phyloP scores from a whole-genome alignment of 306 rosid species.

The Aeschynomene evenia region DNA sequence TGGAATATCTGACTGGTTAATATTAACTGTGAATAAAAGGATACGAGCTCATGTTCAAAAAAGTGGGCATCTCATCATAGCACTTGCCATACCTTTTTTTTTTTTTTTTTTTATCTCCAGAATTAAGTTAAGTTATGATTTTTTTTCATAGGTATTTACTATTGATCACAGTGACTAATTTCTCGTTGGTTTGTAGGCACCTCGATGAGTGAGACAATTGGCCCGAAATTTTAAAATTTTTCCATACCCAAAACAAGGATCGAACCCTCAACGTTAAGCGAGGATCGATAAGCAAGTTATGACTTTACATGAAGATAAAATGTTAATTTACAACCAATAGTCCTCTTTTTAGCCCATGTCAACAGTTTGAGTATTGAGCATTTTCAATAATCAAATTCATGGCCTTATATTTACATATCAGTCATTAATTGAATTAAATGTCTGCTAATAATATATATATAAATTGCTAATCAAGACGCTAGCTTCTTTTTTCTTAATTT shows the following conservation, averaged over 20 bases:
- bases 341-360: background rate
- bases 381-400: background rate
- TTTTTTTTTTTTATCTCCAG: background rate
- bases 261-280: no score
- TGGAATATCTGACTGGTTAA: conserved; percentile 36
- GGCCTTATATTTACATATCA: background rate
- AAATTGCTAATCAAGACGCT: background rate
- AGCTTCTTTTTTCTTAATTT: background rate
- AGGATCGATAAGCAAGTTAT: no score
- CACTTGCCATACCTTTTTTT: conserved; percentile 16
- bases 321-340: background rate
- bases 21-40: conserved; percentile 31
- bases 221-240: no score
- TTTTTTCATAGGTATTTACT: no score
- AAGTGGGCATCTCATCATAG: conserved; percentile 44
- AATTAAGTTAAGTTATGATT: no score
- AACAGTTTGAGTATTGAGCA: background rate
- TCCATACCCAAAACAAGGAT: no score
- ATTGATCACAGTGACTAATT: no score
- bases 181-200: no score
- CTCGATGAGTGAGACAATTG: no score
- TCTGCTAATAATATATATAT: background rate
- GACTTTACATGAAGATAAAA: background rate
- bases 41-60: conserved; percentile 16
- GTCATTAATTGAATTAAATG: background rate